phyloP scores from a whole-genome alignment of 768 basidiomycete genomes.

The Boletus edulis region DNA sequence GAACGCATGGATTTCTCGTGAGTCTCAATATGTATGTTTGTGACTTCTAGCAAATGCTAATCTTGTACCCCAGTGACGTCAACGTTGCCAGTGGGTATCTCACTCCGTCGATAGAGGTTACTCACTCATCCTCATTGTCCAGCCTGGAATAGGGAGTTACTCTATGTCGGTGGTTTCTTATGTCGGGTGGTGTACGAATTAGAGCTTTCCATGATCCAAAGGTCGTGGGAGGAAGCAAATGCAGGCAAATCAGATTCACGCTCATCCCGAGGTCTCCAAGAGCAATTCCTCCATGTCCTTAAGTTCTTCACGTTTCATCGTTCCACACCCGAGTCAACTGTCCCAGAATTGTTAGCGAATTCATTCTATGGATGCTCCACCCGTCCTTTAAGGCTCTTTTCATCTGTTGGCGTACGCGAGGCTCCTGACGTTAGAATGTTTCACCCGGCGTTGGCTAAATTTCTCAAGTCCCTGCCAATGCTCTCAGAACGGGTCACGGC shows the following conservation, averaged over 20 bases:
- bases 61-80: background rate
- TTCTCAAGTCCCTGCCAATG: slow-evolving; percentile 73
- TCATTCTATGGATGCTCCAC: slow-evolving; percentile 73
- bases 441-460: slow-evolving; percentile 61
- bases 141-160: slow-evolving; percentile 90
- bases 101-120: background rate
- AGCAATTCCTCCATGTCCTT: slow-evolving; percentile 8
- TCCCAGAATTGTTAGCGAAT: slow-evolving; percentile 65
- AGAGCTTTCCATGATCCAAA: slow-evolving; percentile 60
- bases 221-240: background rate
- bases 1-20: background rate
- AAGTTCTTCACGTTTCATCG: slow-evolving; percentile 10
- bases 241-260: background rate
- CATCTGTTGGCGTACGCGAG: slow-evolving; percentile 66
- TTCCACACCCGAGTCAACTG: slow-evolving; percentile 73
- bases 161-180: slow-evolving; percentile 81
- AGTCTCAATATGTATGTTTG: background rate
- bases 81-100: background rate
- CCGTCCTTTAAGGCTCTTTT: slow-evolving; percentile 66
- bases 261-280: background rate
- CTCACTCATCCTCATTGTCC: background rate
- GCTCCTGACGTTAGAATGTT: slow-evolving; percentile 69
- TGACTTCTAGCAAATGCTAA: background rate
- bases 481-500: slow-evolving; percentile 56
- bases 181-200: slow-evolving; percentile 80